phyloP scores from a whole-genome alignment of 768 basidiomycete species.

The Phlebiopsis gigantea region DNA sequence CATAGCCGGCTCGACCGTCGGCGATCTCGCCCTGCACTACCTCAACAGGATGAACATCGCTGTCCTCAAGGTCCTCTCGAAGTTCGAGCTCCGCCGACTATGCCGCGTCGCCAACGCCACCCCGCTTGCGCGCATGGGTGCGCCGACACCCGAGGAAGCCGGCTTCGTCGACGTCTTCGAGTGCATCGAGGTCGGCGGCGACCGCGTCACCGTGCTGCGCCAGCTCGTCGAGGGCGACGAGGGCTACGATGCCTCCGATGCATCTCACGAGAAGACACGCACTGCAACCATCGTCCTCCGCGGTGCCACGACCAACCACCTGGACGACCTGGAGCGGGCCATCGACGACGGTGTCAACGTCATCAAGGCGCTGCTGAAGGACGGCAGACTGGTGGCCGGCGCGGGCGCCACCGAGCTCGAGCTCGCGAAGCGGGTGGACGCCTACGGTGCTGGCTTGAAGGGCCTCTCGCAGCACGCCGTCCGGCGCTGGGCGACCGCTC shows the following conservation, averaged over 20 bases:
- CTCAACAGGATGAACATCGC: conserved; percentile 91
- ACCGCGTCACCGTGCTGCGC: conserved; percentile 93
- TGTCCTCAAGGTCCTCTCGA: conserved; percentile 94
- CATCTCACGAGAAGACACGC: conserved; percentile 61
- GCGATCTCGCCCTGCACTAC: conserved; percentile 96
- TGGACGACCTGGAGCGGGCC: conserved; percentile 95
- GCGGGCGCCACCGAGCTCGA: conserved; percentile 94
- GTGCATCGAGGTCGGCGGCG: conserved; percentile 93
- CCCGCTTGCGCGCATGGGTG: conserved; percentile 92
- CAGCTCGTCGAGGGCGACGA: conserved; percentile 68
- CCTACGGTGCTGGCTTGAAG: conserved; percentile 81
- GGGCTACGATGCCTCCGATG: conserved; percentile 46
- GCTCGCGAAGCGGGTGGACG: conserved; percentile 78
- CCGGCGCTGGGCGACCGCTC: conserved; percentile 79
- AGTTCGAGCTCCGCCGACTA: conserved; percentile 92
- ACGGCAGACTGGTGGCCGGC: conserved; percentile 85
- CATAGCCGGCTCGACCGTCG: conserved; percentile 88
- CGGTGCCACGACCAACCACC: conserved; percentile 89
- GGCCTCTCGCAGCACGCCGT: conserved; percentile 94
- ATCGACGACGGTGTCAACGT: conserved; percentile 97
- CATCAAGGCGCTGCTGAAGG: conserved; percentile 88
- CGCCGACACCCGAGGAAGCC: conserved; percentile 94
- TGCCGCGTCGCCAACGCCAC: conserved; percentile 96
- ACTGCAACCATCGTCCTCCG: conserved; percentile 95
- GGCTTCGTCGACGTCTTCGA: conserved; percentile 93